A percentile compares a stretch with the other conserved stretches of the same genome.
These are phyloP conservation scores for Aspergillus mulundensis DNA, from an alignment of 495 filamentous ascomycete species.

Conservation along the genomic window DNA sequence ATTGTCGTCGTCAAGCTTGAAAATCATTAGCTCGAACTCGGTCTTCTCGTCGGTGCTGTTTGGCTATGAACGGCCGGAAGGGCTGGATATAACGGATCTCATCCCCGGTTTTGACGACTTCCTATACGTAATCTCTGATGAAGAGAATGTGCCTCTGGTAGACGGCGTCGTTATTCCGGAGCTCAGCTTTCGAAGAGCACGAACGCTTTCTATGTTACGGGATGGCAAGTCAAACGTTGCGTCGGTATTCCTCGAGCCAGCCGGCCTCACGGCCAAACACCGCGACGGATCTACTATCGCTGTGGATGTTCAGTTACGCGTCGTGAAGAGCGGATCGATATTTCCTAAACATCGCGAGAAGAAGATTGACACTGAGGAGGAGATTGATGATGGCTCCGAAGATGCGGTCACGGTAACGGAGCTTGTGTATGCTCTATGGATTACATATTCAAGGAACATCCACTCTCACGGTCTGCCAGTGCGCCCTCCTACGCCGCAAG, in stretches of 20 bases:
- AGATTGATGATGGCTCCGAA: slow-evolving; percentile 35
- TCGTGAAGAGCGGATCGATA: slow-evolving; percentile 77
- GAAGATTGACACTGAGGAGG: slow-evolving; percentile 25
- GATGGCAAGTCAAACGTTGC: slow-evolving; percentile 73
- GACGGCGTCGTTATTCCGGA: slow-evolving; percentile 98
- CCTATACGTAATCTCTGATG: slow-evolving; percentile 73
- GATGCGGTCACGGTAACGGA: slow-evolving; percentile 56
- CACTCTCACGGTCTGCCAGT: slow-evolving; percentile 64
- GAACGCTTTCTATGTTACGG: slow-evolving; percentile 73
- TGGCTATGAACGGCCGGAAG: slow-evolving; percentile 77
- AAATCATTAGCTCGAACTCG: slow-evolving; percentile 87
- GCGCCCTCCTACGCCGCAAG: slow-evolving; percentile 38
- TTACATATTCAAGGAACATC: slow-evolving; percentile 91
- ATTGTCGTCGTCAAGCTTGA: slow-evolving; percentile 66
- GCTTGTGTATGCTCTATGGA: slow-evolving; percentile 91
- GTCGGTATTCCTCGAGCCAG: slow-evolving; percentile 69
- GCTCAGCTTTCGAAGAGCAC: slow-evolving; percentile 87
- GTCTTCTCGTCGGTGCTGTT: slow-evolving; percentile 91
- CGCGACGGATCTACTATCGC: slow-evolving; percentile 86
- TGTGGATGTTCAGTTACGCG: slow-evolving; percentile 92
- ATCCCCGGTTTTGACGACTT: slow-evolving; percentile 86
- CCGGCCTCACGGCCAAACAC: slow-evolving; percentile 79
- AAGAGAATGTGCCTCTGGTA: slow-evolving; percentile 73
- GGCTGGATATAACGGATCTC: slow-evolving; percentile 69
- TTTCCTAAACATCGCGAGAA: slow-evolving; percentile 42